A percentile compares a stretch with the other conserved stretches of the same genome.
These are phyloP conservation scores for Turnera subulata DNA, from an alignment of 345 rosid genomes.

Conservation along the genomic window DNA sequence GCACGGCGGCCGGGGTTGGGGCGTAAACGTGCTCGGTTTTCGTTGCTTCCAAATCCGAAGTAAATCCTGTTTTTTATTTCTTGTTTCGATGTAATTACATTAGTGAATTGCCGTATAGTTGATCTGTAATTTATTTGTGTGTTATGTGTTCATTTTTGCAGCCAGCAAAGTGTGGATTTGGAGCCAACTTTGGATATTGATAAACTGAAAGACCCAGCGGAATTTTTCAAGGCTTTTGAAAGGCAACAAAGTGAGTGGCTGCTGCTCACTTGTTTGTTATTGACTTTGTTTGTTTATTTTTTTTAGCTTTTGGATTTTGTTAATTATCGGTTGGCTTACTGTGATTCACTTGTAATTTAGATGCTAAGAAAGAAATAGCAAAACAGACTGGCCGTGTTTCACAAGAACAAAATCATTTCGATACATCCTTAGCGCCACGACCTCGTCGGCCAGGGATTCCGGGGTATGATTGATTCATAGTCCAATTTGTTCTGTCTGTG, in stretches of 20 bases:
- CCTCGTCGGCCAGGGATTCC: slow-evolving; percentile 63
- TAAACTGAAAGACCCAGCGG: slow-evolving; percentile 57
- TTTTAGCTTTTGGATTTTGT: neutral
- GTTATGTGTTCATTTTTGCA: slow-evolving; percentile 29
- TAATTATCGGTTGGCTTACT: neutral
- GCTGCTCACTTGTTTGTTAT: slow-evolving; percentile 7
- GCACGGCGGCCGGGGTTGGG: slow-evolving; percentile 66
- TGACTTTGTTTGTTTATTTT: neutral
- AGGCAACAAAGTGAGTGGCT: slow-evolving; percentile 50
- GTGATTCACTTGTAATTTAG: slow-evolving; percentile 27
- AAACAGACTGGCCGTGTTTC: slow-evolving; percentile 52
- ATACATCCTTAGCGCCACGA: slow-evolving; percentile 29
- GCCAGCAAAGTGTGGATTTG: slow-evolving; percentile 41
- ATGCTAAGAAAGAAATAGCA: slow-evolving; percentile 63
- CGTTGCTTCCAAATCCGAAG: slow-evolving; percentile 60
- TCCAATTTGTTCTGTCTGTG: neutral
- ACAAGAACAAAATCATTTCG: slow-evolving; percentile 33
- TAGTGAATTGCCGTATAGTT: neutral
- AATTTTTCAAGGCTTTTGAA: slow-evolving; percentile 64
- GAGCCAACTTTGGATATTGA: slow-evolving; percentile 55
- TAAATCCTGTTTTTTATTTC: slow-evolving; percentile 16
- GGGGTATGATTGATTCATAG: slow-evolving; percentile 36
- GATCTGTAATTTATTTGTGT: neutral
- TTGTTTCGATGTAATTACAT: neutral
- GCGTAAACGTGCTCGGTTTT: slow-evolving; percentile 63